phyloP scores from a whole-genome alignment of 2,329 filamentous ascomycete species.

The Colletotrichum truncatum region DNA sequence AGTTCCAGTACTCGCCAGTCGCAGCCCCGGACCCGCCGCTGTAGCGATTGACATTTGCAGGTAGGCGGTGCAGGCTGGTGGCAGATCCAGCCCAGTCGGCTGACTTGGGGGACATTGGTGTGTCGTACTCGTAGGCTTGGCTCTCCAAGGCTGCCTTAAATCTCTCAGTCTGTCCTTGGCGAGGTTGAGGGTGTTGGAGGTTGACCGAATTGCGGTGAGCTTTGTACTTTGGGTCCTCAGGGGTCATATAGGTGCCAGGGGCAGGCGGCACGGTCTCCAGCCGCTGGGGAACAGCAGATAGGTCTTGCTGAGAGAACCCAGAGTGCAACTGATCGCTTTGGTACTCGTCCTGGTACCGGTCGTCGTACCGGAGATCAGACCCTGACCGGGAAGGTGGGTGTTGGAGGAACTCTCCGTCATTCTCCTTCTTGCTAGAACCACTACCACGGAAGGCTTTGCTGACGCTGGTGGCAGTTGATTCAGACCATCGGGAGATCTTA shows the following conservation, averaged over 20 bases:
- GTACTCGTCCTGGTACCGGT: slow-evolving; percentile 64
- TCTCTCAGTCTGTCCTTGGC: slow-evolving; percentile 76
- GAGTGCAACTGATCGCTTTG: slow-evolving; percentile 69
- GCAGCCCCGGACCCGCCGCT: slow-evolving; percentile 47
- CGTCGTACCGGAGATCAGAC: slow-evolving; percentile 77
- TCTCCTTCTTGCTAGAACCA: slow-evolving; percentile 62
- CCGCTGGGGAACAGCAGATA: slow-evolving; percentile 38
- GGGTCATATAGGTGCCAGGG: slow-evolving; percentile 63
- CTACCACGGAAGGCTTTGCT: slow-evolving; percentile 80
- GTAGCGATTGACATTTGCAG: slow-evolving; percentile 56
- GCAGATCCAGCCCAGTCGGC: slow-evolving; percentile 71
- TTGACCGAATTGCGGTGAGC: slow-evolving; percentile 84
- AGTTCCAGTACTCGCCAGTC: slow-evolving; percentile 54
- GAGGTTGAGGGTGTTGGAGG: slow-evolving; percentile 81
- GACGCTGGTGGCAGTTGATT: slow-evolving; percentile 90
- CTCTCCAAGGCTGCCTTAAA: slow-evolving; percentile 79
- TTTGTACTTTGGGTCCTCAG: slow-evolving; percentile 81
- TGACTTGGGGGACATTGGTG: slow-evolving; percentile 67
- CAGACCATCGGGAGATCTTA: slow-evolving; percentile 97
- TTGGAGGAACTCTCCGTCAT: slow-evolving; percentile 69
- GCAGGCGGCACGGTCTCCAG: slow-evolving; percentile 39
- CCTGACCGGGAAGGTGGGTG: slow-evolving; percentile 76
- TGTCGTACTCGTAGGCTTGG: slow-evolving; percentile 74
- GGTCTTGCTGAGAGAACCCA: slow-evolving; percentile 64
- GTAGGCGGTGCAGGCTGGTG: slow-evolving; percentile 65